Evolutionary conservation across 306 rosid species (phyloP), one percentile per base, ranked within the genome.

Genomic region (Castanopsis chinensis): DNA sequence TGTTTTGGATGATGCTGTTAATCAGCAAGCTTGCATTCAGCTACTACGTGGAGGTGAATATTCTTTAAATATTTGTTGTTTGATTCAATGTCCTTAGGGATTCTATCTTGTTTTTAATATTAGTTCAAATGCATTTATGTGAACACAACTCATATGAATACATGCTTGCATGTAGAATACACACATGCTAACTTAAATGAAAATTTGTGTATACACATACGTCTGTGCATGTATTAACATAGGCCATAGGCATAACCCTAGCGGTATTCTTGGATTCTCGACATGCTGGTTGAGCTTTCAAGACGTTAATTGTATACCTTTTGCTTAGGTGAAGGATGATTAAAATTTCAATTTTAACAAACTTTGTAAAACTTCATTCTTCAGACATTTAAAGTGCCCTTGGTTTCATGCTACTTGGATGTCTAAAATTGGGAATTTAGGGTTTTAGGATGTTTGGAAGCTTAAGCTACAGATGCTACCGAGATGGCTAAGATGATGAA

Each of bases 21-120:
- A 89, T 95, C 79, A 91, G 98, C 91, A 95, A 95, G 89, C 82
- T 95, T 10, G 95, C 95, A 37, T 95, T 95, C 89, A 95, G 98
- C 93, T 95, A 89, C 90, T 95, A 87, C 78, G 99, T 95, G 82
- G 98, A 95, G 99, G 99, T 95, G 84, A 71, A 55, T 82, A 41
- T 63, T 78, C 71, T 43, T 28, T 56, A n/a, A 30, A 28, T 17
- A 64, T 30, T 13, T 15, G 8, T 64, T 30, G 43, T 28, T 64
- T 56, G 60, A 64, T 64, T 64, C 43, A 28, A 37, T 64, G 70
- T 64, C 70, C 20, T 14, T 64, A 13, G 11, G 43, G 6, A 27
- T 64, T 64, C 37, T 30, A 23, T 59, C 5, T 27, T 15, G 21
- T 5, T 11, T 64, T 64, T 14, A 30, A 15, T 15, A 11, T 6